A percentile compares a stretch with the other conserved stretches of the same genome.
These are phyloP conservation scores for Saturnispora besseyi DNA, from an alignment of 805 yeast genomes.

Conservation along the genomic window DNA sequence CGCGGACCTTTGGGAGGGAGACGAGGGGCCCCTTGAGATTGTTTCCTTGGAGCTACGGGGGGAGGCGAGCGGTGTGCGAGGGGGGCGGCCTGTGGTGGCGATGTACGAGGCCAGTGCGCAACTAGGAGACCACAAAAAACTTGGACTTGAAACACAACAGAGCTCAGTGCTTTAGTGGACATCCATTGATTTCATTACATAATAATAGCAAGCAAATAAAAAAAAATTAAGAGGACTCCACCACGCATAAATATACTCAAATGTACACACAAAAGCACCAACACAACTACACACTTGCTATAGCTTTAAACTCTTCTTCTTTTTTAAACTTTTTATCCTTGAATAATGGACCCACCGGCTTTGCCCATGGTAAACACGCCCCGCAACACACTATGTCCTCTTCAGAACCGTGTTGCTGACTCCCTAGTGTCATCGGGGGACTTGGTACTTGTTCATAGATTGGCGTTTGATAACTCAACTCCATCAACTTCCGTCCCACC, in stretches of 20 bases:
- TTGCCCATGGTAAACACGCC: not conserved
- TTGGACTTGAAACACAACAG: not conserved
- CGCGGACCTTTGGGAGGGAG: conserved; percentile 55
- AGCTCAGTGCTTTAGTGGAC: not conserved
- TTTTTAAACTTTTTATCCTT: not conserved
- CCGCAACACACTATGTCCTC: not conserved
- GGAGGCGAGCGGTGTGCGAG: conserved; percentile 42
- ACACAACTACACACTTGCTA: not conserved
- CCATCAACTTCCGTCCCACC: not conserved
- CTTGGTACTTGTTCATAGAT: not conserved
- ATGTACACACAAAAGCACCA: not conserved
- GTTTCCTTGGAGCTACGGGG: conserved; percentile 79
- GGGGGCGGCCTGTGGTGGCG: conserved; percentile 70
- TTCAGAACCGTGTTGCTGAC: not conserved
- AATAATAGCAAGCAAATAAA: too few species aligned
- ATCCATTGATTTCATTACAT: too few species aligned
- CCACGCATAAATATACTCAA: not conserved
- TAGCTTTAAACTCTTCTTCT: not conserved
- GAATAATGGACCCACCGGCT: not conserved
- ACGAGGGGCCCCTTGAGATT: conserved; percentile 46
- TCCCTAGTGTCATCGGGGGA: not conserved
- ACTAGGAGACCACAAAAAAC: conserved; percentile 63
- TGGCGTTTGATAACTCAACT: not conserved
- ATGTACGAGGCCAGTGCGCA: conserved; percentile 88
- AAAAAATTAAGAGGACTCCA: too few species aligned